Percentiles rank a stretch among this genome's conserved stretches.
These are phyloP conservation scores for Vigna unguiculata DNA, from an alignment of 306 rosid genomes.

Conservation along the genomic window DNA sequence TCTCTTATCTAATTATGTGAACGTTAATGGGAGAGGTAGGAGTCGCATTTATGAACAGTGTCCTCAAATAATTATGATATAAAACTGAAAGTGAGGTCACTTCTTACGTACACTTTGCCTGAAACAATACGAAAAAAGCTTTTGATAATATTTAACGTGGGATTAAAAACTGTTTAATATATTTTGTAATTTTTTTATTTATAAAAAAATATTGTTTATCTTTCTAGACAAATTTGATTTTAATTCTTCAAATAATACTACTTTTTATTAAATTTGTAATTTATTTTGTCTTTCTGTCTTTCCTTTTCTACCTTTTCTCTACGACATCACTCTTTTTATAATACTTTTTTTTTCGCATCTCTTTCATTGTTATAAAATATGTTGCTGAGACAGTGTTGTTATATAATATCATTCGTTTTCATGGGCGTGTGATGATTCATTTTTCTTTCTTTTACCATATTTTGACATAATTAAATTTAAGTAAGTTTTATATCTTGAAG, in stretches of 20 bases:
- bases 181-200: background rate
- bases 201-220: background rate
- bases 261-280: background rate
- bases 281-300: too few relatives aligned
- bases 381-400: background rate
- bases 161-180: background rate
- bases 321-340: background rate
- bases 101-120: constrained; percentile 22
- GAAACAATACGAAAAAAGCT: background rate
- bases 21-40: constrained; percentile 38
- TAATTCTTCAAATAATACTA: background rate
- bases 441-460: background rate
- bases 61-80: constrained; percentile 15
- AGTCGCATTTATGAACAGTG: constrained; percentile 39
- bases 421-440: background rate
- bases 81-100: constrained; percentile 47
- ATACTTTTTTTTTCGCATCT: too few relatives aligned
- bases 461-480: background rate
- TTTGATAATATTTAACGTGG: background rate
- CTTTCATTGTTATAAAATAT: background rate
- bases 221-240: background rate
- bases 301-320: background rate
- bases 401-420: constrained; percentile 2
- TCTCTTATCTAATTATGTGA: constrained; percentile 31
- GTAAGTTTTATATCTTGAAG: background rate